Evolutionary conservation across 2,329 filamentous ascomycete genomes (phyloP), one percentile per base, ranked within the genome.

Genomic region (Zalaria obscura): DNA sequence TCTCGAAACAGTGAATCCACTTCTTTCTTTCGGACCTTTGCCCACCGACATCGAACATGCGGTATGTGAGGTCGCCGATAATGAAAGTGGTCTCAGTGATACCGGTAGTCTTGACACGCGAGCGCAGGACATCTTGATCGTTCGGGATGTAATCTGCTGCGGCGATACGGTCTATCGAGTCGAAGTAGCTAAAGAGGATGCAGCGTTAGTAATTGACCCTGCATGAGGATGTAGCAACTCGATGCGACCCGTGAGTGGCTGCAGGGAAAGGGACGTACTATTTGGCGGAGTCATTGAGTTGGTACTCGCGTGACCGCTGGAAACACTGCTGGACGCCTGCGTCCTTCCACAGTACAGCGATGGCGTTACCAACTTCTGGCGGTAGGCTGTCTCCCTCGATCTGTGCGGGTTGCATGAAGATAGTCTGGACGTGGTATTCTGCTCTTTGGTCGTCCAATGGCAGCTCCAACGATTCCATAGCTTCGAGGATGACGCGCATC

Each of bases 1-100:
- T 91, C 60, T 94, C 87, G 58, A 94, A 94, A 58, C 87, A 91
- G 61, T 94, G 87, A 48, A 94, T 93, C 87, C 87, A 95, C 77
- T 95, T 95, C 82, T 95, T 95, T 61, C 88, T 80, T 67, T 95
- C 88, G 5, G 86, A 94, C 61, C 88, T 78, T 66, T 94, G 88
- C 50, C 88, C 89, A 73, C 88, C 88, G 36, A 95, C 88, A 57
- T 95, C 88, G 66, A 94, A 94, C 88, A 95, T 94, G 52, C 87
- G 79, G 70, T 94, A 95, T 44, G 87, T 94, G 50, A 95, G 71
- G 56, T 94, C 84, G 51, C 86, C 87, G 51, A 93, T 93, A 61
- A 91, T 91, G 67, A 95, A 94, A 28, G 84, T 91, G 25, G 88
- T 95, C 68, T 94, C 87, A 28, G 87, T 94, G 59, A 95, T 94